These are phyloP conservation scores for Brassica hybrid DNA, from an alignment of 441 rosid genomes.

Conservation along the genomic window DNA sequence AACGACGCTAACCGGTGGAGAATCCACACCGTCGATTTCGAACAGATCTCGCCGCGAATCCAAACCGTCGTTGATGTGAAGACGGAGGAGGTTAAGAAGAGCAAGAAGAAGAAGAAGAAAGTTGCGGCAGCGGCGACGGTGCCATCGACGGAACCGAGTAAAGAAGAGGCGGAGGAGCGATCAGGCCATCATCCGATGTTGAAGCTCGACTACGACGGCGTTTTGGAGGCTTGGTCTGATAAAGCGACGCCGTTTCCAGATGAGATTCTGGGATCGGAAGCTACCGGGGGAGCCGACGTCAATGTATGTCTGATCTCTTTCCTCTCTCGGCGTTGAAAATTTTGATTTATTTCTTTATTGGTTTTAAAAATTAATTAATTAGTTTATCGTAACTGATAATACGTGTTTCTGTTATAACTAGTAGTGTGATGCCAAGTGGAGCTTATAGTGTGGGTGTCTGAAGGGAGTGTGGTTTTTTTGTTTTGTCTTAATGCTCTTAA, in stretches of 20 bases:
- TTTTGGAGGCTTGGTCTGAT: slow-evolving; percentile 80
- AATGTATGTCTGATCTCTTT: slow-evolving; percentile 55
- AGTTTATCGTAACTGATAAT: slow-evolving; percentile 7
- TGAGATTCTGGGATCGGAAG: slow-evolving; percentile 48
- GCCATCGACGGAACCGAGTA: slow-evolving; percentile 28
- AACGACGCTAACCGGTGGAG: slow-evolving; percentile 55
- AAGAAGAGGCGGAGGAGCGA: slow-evolving; percentile 38
- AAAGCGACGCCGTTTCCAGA: slow-evolving; percentile 71
- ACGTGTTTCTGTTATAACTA: background rate
- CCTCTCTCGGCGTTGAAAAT: slow-evolving; percentile 2
- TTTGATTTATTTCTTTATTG: slow-evolving; percentile 12
- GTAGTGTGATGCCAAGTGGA: slow-evolving; percentile 31
- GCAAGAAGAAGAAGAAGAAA: slow-evolving; percentile 61
- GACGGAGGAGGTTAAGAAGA: slow-evolving; percentile 39
- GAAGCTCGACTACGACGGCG: slow-evolving; percentile 73
- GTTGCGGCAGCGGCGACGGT: slow-evolving; percentile 2
- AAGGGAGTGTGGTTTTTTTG: slow-evolving; percentile 8
- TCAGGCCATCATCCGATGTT: slow-evolving; percentile 46
- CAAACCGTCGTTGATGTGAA: slow-evolving; percentile 6
- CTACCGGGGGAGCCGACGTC: slow-evolving; percentile 55
- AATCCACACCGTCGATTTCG: slow-evolving; percentile 66
- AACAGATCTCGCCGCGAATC: slow-evolving; percentile 69
- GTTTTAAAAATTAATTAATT: background rate
- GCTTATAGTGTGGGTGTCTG: background rate
- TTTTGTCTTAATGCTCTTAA: slow-evolving; percentile 8